Base-by-base conservation (phyloP, 768 basidiomycete species). In the Mycena maculata region DNA sequence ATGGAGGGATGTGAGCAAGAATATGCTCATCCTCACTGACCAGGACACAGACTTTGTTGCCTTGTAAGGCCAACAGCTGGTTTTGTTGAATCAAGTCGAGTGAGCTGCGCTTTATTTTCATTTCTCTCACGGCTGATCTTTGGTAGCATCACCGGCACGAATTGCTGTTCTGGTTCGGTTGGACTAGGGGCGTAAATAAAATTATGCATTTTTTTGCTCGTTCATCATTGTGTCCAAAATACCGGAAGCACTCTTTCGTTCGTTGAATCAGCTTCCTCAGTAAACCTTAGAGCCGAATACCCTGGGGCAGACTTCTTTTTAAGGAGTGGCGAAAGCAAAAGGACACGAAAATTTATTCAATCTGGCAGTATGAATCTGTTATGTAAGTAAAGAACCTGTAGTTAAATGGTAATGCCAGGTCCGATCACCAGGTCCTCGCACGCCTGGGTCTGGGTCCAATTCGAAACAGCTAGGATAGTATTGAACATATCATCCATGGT, bases 151-250 rank as follows among this genome's bases (percentile, higher is more conserved):
- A 63, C 56, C 16, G 65, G 65, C 1, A 63, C 65, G 0, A 66
- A 70, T 25, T 70, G 69, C 57, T 67, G 65, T 41, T 70, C 69
- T 25, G 69, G 69, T 16, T 63, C 69, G 69, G 69, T 31, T 70
- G 60, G 56, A 70, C 41, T 70, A 57, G 56, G 6, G 18, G n/a
- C n/a, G n/a, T n/a, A n/a, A n/a, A n/a, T n/a, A n/a, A 45, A 47
- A 12, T 25, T 12, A 25, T 47, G 45, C 23, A 47, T 36, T 36
- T 36, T 36, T 7, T 13, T 36, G 33, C n/a, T n/a, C n/a, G n/a
- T n/a, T n/a, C n/a, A n/a, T n/a, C n/a, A n/a, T n/a, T n/a, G n/a
- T n/a, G n/a, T n/a, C n/a, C n/a, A n/a, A n/a, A n/a, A n/a, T n/a
- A n/a, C n/a, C n/a, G n/a, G n/a, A n/a, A n/a, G n/a, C n/a, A n/a